Conservation (phyloP, 106 monocot genomes). For the Dendrobium nobile region DNA sequence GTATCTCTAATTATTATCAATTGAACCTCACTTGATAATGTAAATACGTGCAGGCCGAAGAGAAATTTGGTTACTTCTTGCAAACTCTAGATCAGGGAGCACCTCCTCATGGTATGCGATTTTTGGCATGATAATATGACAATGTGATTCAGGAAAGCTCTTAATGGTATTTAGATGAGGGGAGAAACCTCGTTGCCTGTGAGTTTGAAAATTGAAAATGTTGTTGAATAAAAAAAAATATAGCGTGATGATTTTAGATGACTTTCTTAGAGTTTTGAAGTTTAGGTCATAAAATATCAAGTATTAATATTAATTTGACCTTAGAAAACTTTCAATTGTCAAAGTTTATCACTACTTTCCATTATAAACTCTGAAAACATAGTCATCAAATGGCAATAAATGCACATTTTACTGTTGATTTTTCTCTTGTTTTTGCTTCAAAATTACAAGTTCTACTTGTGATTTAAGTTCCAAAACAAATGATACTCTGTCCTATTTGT, state of each 20-base stretch:
- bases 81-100: slow-evolving; percentile 93
- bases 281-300: background rate
- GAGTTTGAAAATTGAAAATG: too few relatives aligned
- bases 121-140: background rate
- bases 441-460: too few relatives aligned
- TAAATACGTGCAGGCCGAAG: slow-evolving; percentile 67
- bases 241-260: too few relatives aligned
- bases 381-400: background rate
- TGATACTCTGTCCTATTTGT: too few relatives aligned
- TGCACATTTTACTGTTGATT: too few relatives aligned
- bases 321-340: background rate
- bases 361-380: background rate
- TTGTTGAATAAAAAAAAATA: too few relatives aligned
- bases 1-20: background rate
- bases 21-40: background rate
- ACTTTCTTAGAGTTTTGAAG: background rate
- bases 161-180: too few relatives aligned
- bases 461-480: too few relatives aligned
- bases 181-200: too few relatives aligned
- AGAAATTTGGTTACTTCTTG: slow-evolving; percentile 94
- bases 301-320: background rate
- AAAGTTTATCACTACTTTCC: background rate
- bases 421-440: too few relatives aligned
- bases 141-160: too few relatives aligned
- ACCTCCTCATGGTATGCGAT: slow-evolving; percentile 86